These are phyloP conservation scores for Scopulariopsis brevicaulis DNA, from an alignment of 2,329 filamentous ascomycete genomes.

Conservation along the genomic window DNA sequence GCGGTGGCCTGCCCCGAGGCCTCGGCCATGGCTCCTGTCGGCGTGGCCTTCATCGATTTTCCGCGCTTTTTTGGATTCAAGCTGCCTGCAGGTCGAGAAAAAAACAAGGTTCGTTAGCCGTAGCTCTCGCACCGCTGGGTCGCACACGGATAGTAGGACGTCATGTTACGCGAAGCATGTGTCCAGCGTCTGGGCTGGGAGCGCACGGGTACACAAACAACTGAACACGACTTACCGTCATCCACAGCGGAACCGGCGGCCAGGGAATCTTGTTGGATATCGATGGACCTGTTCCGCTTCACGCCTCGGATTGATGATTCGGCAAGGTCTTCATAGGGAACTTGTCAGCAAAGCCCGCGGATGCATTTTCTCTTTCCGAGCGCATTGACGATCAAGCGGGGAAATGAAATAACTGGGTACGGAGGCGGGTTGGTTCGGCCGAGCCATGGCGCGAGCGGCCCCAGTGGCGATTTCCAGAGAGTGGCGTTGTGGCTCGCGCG, in stretches of 20 bases:
- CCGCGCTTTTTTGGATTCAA: constrained; percentile 45
- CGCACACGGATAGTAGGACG: not conserved
- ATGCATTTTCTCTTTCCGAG: not conserved
- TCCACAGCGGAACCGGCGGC: constrained; percentile 38
- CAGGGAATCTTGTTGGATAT: constrained; percentile 16
- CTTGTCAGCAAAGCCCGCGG: not conserved
- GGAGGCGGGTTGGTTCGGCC: not conserved
- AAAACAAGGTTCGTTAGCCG: constrained; percentile 16
- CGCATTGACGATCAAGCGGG: not conserved
- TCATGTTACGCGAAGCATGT: constrained; percentile 2
- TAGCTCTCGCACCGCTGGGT: not conserved
- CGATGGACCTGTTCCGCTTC: constrained; percentile 72
- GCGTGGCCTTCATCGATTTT: constrained; percentile 50
- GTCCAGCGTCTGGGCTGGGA: not conserved
- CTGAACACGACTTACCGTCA: constrained; percentile 55
- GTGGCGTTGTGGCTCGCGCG: not conserved
- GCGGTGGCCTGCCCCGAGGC: constrained; percentile 40
- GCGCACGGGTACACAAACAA: constrained; percentile 17
- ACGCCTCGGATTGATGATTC: constrained; percentile 51
- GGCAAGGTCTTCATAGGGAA: constrained; percentile 30
- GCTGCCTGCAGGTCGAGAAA: constrained; percentile 25
- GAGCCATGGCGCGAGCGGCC: not conserved
- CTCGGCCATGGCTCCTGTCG: constrained; percentile 39
- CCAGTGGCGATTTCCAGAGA: not conserved
- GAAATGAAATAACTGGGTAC: constrained; percentile 5